A percentile compares a stretch with the other conserved stretches of the same genome.
Evolutionary conservation across 2,329 filamentous ascomycete species (phyloP).

Genomic region (Aspergillus neotritici): DNA sequence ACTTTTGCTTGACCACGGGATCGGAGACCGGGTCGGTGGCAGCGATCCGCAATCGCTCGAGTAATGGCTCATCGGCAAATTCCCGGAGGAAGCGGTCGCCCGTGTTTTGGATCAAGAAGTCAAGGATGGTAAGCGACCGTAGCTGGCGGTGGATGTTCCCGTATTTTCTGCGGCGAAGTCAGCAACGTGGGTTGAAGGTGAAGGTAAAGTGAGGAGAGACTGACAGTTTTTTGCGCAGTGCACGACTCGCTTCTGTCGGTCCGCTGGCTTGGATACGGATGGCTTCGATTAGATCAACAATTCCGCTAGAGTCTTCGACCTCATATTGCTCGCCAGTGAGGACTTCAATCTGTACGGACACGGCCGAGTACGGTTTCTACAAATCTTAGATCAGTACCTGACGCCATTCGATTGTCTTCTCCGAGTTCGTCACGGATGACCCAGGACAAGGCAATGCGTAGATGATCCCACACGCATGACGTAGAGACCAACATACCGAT

Average conservation of each 20-base stretch:
- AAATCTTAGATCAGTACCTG: neutral
- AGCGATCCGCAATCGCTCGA: slow-evolving; percentile 84
- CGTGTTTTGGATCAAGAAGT: slow-evolving; percentile 91
- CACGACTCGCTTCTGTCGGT: slow-evolving; percentile 81
- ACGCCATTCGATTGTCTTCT: neutral
- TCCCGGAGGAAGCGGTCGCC: slow-evolving; percentile 77
- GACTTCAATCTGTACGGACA: slow-evolving; percentile 86
- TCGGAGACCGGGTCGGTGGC: slow-evolving; percentile 82
- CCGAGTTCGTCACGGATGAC: neutral
- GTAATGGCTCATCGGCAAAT: slow-evolving; percentile 83
- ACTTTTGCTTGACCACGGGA: slow-evolving; percentile 79
- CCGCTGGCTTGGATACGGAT: slow-evolving; percentile 84
- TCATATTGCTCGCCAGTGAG: slow-evolving; percentile 85
- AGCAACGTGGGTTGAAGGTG: slow-evolving; percentile 2
- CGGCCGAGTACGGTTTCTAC: slow-evolving; percentile 83
- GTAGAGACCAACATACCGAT: slow-evolving; percentile 19
- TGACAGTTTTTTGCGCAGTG: slow-evolving; percentile 88
- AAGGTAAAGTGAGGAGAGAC: slow-evolving; percentile 19
- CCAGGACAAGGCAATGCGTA: neutral
- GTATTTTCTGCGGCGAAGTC: slow-evolving; percentile 62
- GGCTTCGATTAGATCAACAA: slow-evolving; percentile 90
- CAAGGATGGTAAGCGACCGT: slow-evolving; percentile 78
- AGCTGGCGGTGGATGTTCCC: slow-evolving; percentile 90
- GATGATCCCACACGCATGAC: neutral
- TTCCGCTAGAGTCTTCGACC: slow-evolving; percentile 84